Conservation (phyloP, 129 eudicot genomes). For the Centella asiatica region DNA sequence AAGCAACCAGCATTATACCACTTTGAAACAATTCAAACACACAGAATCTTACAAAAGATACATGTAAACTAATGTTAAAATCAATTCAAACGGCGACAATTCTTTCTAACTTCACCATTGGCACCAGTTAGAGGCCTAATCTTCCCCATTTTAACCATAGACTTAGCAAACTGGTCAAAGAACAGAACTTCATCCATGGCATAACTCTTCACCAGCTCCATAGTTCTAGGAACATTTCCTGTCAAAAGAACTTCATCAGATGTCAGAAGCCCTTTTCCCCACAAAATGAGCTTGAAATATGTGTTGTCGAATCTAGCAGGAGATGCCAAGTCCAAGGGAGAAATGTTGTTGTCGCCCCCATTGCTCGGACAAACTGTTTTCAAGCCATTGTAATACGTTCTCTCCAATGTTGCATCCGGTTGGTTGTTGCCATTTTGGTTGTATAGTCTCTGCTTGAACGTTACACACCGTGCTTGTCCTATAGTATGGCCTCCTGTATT, state of each 20-base stretch:
- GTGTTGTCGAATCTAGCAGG: slow-evolving; percentile 79
- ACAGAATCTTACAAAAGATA: neutral
- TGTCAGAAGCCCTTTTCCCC: slow-evolving; percentile 77
- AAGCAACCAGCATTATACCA: too few species aligned
- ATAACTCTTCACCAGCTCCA: slow-evolving; percentile 47
- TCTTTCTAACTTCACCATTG: slow-evolving; percentile 70
- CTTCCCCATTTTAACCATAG: slow-evolving; percentile 10
- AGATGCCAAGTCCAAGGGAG: slow-evolving; percentile 67
- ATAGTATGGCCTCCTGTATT: slow-evolving; percentile 79
- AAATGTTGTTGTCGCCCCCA: slow-evolving; percentile 69
- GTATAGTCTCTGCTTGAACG: slow-evolving; percentile 76
- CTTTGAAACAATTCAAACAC: too few species aligned
- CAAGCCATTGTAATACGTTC: slow-evolving; percentile 62
- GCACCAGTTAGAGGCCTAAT: slow-evolving; percentile 37
- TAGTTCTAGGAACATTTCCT: slow-evolving; percentile 42
- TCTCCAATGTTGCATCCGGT: slow-evolving; percentile 80
- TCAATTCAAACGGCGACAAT: slow-evolving; percentile 47
- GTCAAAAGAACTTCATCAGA: slow-evolving; percentile 79
- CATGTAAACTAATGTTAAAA: neutral
- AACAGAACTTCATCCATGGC: slow-evolving; percentile 48
- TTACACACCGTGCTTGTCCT: slow-evolving; percentile 81
- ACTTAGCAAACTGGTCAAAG: slow-evolving; percentile 7
- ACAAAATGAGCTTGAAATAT: slow-evolving; percentile 72
- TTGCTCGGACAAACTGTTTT: slow-evolving; percentile 57
- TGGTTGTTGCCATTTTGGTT: slow-evolving; percentile 70